Base-by-base conservation (phyloP, 148 eudicot genomes). In the Camellia granthamiana region DNA sequence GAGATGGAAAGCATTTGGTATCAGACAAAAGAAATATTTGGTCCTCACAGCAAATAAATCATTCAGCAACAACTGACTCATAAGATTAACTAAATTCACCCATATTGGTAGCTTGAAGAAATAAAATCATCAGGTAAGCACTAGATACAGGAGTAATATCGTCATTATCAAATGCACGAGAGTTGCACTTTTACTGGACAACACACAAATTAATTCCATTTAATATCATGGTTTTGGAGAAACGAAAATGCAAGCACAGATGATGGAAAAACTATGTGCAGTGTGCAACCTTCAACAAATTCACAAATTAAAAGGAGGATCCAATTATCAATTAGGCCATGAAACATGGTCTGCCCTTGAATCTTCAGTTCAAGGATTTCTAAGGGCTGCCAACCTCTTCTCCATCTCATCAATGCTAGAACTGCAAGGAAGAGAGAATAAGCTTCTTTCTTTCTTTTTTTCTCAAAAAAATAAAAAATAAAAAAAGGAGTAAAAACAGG, bases 371-470 rank as follows among this genome's bases (percentile, higher is more conserved):
- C 88, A 91, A 54, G 90, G 83, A 75, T 90, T 93, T 79, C 97
- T 86, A 64, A 94, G 97, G 65, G 98, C 97, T 42, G 95, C 97
- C 88, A 94, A 83, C 87, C 98, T 88, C 86, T 92, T 86, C 82
- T 94, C 98, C 16, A 94, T 89, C 30, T 94, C 97, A 87, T 89
- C 88, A 41, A 91, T 81, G 74, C 86, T 87, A n/a, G 97, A 91
- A 83, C 98, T 94, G 88, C 81, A 86, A 14, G 44, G 46, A 41
- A 75, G n/a, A 61, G 73, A 12, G 12, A 18, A n/a, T 72, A 60
- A 18, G 16, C 55, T 46, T 15, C 13, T 15, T 30, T 30, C 0
- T 0, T 23, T n/a, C n/a, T 30, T 30, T 30, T 30, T 30, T 30
- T 30, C 38, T 30, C 38, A 30, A 30, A 30, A 30, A 30, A 30